Base-by-base conservation (phyloP, 352 stramenopile species). In the Lagenidium giganteum region DNA sequence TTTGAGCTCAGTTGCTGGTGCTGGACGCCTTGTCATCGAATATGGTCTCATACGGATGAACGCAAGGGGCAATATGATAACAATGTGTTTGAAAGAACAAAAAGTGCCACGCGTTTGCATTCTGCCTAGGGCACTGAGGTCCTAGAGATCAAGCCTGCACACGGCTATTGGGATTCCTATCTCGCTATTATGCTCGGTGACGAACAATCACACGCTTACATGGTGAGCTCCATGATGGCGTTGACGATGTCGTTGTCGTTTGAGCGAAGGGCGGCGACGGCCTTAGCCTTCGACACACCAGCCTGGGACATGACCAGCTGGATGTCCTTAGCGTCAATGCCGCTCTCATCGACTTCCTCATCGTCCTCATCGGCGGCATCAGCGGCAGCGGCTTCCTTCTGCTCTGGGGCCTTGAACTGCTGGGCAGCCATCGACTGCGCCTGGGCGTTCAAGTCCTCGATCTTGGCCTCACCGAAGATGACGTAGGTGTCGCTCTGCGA, bases 191-290 rank as follows among this genome's bases (percentile, higher is more conserved):
- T n/a, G n/a, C n/a, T n/a, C n/a, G n/a, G n/a, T n/a, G n/a, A n/a
- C n/a, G n/a, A n/a, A n/a, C 4, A 33, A 0, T 4, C 9, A 42
- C 23, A 26, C 42, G 45, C 44, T 93, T 97, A 98, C 68, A 98
- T 98, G 52, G 95, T 99, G 56, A 99, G 83, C 69, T 98, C 96
- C 96, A 99, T 99, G 69, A 99, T 99, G 47, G 95, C 87, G 77
- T 99, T 99, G 30, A 99, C 96, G 60, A 99, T 95, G 85, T 99
- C 96, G 58, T 94, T 95, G 71, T 98, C 91, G 72, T 98, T 98
- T 39, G 95, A 94, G 80, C 97, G 98, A 22, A 99, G 80, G 14
- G 95, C 96, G 35, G 93, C 83, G 28, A 99, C 93, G 55, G 97
- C 97, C 78, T 97, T 98, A 47, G 83, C 69, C 61, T 96, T 81